These are phyloP conservation scores for Aspergillus ruber DNA, from an alignment of 2,329 filamentous ascomycete species.

Conservation along the genomic window DNA sequence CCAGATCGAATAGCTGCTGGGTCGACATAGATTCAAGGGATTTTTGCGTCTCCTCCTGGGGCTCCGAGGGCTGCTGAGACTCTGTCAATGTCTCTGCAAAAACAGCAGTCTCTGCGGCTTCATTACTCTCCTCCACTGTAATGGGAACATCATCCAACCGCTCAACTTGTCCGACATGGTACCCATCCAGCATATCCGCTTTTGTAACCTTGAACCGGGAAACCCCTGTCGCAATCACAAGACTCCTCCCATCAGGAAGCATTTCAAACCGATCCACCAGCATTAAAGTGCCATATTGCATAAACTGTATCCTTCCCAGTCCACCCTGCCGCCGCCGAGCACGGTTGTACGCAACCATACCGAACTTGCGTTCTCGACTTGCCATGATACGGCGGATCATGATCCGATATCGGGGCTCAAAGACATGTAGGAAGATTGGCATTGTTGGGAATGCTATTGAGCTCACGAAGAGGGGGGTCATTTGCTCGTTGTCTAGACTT, in stretches of 20 bases:
- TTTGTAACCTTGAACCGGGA: conserved; percentile 68
- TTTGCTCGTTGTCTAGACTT: conserved; percentile 43
- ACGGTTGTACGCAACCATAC: conserved; percentile 71
- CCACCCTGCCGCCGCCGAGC: conserved; percentile 47
- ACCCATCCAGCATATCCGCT: conserved; percentile 63
- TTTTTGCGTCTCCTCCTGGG: conserved; percentile 8
- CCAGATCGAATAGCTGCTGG: conserved; percentile 59
- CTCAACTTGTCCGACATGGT: conserved; percentile 68
- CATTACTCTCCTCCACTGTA: conserved; percentile 70
- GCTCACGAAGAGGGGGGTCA: conserved; percentile 71
- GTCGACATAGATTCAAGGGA: conserved; percentile 56
- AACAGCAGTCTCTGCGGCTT: conserved; percentile 57
- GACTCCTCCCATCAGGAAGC: conserved; percentile 71
- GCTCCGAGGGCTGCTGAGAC: conserved; percentile 2
- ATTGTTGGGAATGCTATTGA: conserved; percentile 74
- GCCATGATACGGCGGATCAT: conserved; percentile 78
- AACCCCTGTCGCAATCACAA: conserved; percentile 70
- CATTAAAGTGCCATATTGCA: conserved; percentile 70
- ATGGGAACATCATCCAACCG: conserved; percentile 75
- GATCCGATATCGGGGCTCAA: conserved; percentile 83
- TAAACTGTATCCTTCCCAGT: conserved; percentile 52
- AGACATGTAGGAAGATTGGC: conserved; percentile 84
- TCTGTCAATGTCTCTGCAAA: conserved; percentile 13
- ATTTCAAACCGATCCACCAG: conserved; percentile 68
- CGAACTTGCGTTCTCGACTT: conserved; percentile 64